Evolutionary conservation across 495 filamentous ascomycete species (phyloP), one percentile per base, ranked within the genome.

Genomic region (Penicillium antarcticum): DNA sequence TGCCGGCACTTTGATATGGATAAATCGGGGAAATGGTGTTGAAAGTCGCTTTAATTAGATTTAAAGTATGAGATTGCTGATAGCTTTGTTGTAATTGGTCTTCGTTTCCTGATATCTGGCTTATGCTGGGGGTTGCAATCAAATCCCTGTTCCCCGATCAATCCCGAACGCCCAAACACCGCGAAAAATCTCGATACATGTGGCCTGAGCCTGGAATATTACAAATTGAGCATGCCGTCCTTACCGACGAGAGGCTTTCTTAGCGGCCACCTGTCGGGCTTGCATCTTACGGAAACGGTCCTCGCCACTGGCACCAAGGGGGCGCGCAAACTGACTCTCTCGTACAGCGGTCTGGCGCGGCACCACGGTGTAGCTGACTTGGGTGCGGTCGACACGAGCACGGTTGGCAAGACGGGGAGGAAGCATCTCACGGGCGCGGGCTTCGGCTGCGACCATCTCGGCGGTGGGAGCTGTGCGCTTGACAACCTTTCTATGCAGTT

Each of bases 271-370:
- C 65, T 87, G 81, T 69, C 85, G 86, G 59, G 82, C 80, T 55
- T 85, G 87, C 81, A 95, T 88, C 71, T 80, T 84, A 59, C 87
- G 80, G 75, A 95, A 92, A 18, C 87, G 86, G 59, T 91, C 88
- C 63, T 88, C 80, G 43, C 88, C 88, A 52, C 80, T 81, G 35
- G 84, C 79, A 24, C 89, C 89, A 61, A 90, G 72, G 5, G 87
- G 87, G 56, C 83, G 80, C 38, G 76, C 72, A 58, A 76, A 80
- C 41, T 71, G 71, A 48, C 74, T 76, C 37, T 77, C 70, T 24
- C 71, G 70, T 24, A 80, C 66, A 33, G 77, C 63, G 31, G 75
- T 82, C 56, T 76, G 83, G 57, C 74, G 79, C 13, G 91, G 91
- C 31, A 88, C 91, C 56, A 95, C 78, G 1, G 84, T 89, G 65